A percentile compares a stretch with the other conserved stretches of the same genome.
These are phyloP conservation scores for Westerdykella ornata DNA, from an alignment of 2,329 filamentous ascomycete species.

Conservation along the genomic window DNA sequence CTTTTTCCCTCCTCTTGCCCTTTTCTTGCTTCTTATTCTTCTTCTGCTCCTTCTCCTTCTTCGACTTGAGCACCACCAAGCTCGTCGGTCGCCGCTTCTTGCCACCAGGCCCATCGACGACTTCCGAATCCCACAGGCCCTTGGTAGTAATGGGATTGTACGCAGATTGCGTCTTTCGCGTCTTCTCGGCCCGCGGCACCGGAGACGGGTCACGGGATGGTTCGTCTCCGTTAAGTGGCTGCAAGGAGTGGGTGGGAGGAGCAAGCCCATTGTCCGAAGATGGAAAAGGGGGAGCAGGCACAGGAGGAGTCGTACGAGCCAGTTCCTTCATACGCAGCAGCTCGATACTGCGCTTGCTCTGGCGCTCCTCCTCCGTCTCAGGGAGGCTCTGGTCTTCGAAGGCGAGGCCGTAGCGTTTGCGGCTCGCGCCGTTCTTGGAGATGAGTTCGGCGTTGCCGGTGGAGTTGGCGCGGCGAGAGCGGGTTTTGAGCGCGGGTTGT, in stretches of 20 bases:
- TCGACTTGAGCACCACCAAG: slow-evolving; percentile 30
- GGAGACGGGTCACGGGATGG: slow-evolving; percentile 8
- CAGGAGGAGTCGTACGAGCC: slow-evolving; percentile 13
- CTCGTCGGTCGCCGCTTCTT: slow-evolving; percentile 29
- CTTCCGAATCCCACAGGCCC: slow-evolving; percentile 33
- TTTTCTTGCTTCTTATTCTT: slow-evolving; percentile 24
- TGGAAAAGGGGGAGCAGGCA: slow-evolving; percentile 5
- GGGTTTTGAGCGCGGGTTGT: slow-evolving; percentile 20
- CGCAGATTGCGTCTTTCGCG: slow-evolving; percentile 24
- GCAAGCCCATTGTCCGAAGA: slow-evolving; percentile 3
- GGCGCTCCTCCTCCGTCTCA: slow-evolving; percentile 30
- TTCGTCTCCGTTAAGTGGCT: slow-evolving; percentile 9
- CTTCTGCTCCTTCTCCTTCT: slow-evolving; percentile 26
- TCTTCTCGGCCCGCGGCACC: slow-evolving; percentile 9
- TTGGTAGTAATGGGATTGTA: slow-evolving; percentile 31
- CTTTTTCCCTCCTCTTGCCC: slow-evolving; percentile 21
- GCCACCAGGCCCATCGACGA: slow-evolving; percentile 18
- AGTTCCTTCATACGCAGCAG: slow-evolving; percentile 29
- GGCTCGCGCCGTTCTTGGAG: slow-evolving; percentile 21
- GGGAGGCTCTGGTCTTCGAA: slow-evolving; percentile 22
- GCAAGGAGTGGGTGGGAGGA: slow-evolving; percentile 11
- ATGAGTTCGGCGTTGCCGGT: slow-evolving; percentile 26
- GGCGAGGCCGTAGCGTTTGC: slow-evolving; percentile 24
- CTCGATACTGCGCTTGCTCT: slow-evolving; percentile 27
- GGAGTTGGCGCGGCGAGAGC: slow-evolving; percentile 30